These are phyloP conservation scores for Boletus insuetus DNA, from an alignment of 768 basidiomycete genomes.

Conservation along the genomic window DNA sequence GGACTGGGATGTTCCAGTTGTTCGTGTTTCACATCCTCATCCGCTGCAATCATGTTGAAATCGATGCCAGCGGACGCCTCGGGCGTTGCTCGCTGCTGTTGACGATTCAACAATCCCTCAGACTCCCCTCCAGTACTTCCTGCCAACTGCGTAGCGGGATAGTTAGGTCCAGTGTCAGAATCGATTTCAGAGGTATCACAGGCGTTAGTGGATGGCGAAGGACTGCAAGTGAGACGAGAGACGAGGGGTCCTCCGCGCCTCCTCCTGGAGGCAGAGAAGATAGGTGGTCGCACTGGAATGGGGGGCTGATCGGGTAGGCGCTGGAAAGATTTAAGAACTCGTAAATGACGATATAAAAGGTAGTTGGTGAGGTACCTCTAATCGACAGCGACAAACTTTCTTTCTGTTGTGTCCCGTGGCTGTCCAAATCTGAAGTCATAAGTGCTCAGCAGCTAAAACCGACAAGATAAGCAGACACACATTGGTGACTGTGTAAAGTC, in stretches of 20 bases:
- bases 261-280: neutral
- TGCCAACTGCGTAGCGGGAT: neutral
- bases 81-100: neutral
- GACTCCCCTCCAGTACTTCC: neutral
- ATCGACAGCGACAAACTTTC: slow-evolving; percentile 24
- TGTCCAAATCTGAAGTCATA: slow-evolving; percentile 19
- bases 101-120: neutral
- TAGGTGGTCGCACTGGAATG: slow-evolving; percentile 10
- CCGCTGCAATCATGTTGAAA: neutral
- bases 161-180: neutral
- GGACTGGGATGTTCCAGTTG: too few relatives aligned
- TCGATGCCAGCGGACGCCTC: neutral
- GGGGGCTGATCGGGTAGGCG: slow-evolving; percentile 27
- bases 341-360: neutral
- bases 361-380: slow-evolving; percentile 17
- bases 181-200: neutral
- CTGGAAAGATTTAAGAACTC: slow-evolving; percentile 5
- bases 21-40: too few relatives aligned
- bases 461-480: slow-evolving; percentile 9
- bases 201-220: neutral
- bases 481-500: slow-evolving; percentile 24
- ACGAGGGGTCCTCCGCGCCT: neutral
- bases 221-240: neutral
- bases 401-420: slow-evolving; percentile 11
- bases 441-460: neutral